These are phyloP conservation scores for Solanum raphanifolium DNA, from an alignment of 257 asterid species.

Conservation along the genomic window DNA sequence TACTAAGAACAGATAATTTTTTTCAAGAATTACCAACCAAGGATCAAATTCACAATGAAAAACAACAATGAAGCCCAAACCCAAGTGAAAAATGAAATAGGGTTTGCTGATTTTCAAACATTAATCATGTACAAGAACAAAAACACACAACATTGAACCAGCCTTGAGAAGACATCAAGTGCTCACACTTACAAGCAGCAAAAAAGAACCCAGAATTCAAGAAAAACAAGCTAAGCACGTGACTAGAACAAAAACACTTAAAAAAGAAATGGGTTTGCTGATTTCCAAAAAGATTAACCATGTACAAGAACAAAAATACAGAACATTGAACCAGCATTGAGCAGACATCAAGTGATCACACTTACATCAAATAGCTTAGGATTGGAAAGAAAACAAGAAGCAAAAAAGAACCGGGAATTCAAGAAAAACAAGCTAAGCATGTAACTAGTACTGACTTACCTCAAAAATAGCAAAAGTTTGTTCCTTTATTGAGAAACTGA, in stretches of 20 bases:
- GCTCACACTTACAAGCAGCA: background rate
- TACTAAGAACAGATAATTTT: background rate
- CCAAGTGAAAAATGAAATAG: background rate
- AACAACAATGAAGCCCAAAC: background rate
- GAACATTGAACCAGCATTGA: conserved; percentile 2
- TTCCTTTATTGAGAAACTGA: background rate
- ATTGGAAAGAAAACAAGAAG: background rate
- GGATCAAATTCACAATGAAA: background rate
- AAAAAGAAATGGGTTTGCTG: background rate
- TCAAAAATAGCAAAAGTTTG: background rate
- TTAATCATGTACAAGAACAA: background rate
- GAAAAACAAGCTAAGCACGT: too few relatives aligned
- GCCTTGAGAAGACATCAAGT: background rate
- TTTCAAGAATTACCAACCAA: background rate
- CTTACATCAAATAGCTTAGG: background rate
- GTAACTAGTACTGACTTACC: background rate
- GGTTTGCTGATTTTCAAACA: background rate
- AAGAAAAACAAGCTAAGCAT: background rate
- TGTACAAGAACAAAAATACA: background rate
- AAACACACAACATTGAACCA: background rate
- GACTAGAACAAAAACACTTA: too few relatives aligned
- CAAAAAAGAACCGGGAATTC: background rate
- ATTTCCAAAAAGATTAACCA: background rate
- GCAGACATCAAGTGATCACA: background rate
- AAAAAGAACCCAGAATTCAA: too few relatives aligned